These are phyloP conservation scores for Allium fistulosum DNA, from an alignment of 106 monocot species.

Conservation along the genomic window DNA sequence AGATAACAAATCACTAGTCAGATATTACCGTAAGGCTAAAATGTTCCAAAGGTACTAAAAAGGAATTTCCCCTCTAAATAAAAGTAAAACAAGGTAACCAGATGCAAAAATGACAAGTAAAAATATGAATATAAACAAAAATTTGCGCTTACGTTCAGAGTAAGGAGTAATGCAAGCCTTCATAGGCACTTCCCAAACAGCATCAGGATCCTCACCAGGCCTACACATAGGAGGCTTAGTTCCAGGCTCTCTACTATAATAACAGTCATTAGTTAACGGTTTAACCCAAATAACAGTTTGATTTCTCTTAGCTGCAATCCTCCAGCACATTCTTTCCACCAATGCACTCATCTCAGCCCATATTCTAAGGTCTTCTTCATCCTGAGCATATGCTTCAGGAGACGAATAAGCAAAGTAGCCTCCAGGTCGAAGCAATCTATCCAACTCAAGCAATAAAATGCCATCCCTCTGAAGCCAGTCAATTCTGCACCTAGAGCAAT, in stretches of 20 bases:
- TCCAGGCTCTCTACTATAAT: constrained; percentile 53
- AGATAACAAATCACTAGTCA: too few relatives aligned
- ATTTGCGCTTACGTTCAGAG: constrained; percentile 49
- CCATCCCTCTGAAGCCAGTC: constrained; percentile 98
- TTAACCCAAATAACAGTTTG: constrained; percentile 95
- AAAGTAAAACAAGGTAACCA: too few relatives aligned
- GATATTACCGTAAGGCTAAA: too few relatives aligned
- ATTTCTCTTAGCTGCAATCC: constrained; percentile 73
- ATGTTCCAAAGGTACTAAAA: too few relatives aligned
- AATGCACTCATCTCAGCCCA: constrained; percentile 86
- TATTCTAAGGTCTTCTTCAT: constrained; percentile 83
- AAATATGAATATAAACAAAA: too few relatives aligned
- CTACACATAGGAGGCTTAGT: constrained; percentile 65
- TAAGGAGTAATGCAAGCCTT: constrained; percentile 85
- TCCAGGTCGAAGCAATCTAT: constrained; percentile 79
- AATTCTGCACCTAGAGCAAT: constrained; percentile 91
- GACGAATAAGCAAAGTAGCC: constrained; percentile 95
- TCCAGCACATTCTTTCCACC: constrained; percentile 91
- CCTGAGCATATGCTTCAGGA: constrained; percentile 93
- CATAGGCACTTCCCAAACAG: constrained; percentile 78
- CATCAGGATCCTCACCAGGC: constrained; percentile 70
- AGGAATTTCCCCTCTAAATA: too few relatives aligned
- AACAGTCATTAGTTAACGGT: constrained; percentile 82
- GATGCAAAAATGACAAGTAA: too few relatives aligned
- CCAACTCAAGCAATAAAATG: constrained; percentile 78